Conservation (phyloP, 140 eudicot species). For the Senecio squalidus region DNA sequence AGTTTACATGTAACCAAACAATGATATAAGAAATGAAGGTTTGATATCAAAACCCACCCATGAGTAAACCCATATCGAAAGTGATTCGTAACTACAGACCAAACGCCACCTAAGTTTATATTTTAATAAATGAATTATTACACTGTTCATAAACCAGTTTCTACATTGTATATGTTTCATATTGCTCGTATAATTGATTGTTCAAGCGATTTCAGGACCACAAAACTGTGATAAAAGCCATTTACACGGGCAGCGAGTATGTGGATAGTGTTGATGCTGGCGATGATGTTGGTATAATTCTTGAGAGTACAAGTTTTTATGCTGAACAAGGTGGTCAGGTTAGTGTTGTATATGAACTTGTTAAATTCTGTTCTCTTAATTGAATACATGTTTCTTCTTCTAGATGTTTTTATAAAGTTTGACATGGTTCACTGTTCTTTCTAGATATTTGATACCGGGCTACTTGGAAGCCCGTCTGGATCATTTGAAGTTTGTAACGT, state of each 20-base stretch:
- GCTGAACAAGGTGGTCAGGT: slow-evolving; percentile 99
- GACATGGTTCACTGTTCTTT: slow-evolving; percentile 15
- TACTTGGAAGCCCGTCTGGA: slow-evolving; percentile 68
- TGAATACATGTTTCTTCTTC: not conserved
- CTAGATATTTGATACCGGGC: slow-evolving; percentile 89
- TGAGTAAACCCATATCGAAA: too few relatives aligned
- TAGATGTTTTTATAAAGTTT: not conserved
- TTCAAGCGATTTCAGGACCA: slow-evolving; percentile 59
- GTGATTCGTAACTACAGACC: too few relatives aligned
- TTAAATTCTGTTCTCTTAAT: not conserved
- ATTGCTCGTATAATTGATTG: too few relatives aligned
- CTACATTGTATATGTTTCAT: too few relatives aligned
- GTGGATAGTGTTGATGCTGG: slow-evolving; percentile 60
- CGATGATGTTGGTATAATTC: slow-evolving; percentile 74
- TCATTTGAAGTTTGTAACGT: slow-evolving; percentile 69
- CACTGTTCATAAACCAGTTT: too few relatives aligned
- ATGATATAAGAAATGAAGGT: too few relatives aligned
- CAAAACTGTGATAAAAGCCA: slow-evolving; percentile 70
- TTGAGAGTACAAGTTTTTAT: slow-evolving; percentile 89
- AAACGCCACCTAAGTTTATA: too few relatives aligned
- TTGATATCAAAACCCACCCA: too few relatives aligned
- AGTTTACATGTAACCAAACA: too few relatives aligned
- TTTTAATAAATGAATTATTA: too few relatives aligned
- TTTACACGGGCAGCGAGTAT: slow-evolving; percentile 81
- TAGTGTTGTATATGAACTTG: slow-evolving; percentile 15